These are phyloP conservation scores for Paracamarosporium sp. DNA, from an alignment of 2,329 filamentous ascomycete species.

Conservation along the genomic window DNA sequence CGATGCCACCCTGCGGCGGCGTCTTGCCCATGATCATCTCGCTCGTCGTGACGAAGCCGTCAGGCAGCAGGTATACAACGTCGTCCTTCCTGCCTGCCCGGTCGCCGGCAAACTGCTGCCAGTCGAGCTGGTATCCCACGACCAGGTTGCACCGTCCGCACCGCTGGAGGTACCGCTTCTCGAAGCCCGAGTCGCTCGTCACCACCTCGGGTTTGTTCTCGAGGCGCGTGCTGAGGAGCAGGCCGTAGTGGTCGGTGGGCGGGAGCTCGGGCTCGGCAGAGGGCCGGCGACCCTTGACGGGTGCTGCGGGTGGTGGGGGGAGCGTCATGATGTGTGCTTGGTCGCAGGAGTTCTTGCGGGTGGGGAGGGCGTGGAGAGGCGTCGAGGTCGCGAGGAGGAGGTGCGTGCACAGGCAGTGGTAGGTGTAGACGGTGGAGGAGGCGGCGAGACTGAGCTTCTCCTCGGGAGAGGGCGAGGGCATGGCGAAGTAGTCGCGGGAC, in stretches of 20 bases:
- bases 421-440: slow-evolving; percentile 55
- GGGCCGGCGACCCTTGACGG: slow-evolving; percentile 19
- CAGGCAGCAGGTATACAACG: slow-evolving; percentile 67
- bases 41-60: slow-evolving; percentile 64
- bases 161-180: slow-evolving; percentile 66
- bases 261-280: slow-evolving; percentile 18
- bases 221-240: slow-evolving; percentile 57
- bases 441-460: slow-evolving; percentile 44
- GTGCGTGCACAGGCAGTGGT: slow-evolving; percentile 71
- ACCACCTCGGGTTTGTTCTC: slow-evolving; percentile 61
- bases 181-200: slow-evolving; percentile 68
- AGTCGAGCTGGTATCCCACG: slow-evolving; percentile 68
- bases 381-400: slow-evolving; percentile 68
- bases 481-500: slow-evolving; percentile 40
- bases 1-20: slow-evolving; percentile 20
- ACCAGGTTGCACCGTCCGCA: slow-evolving; percentile 68
- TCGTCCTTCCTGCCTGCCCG: slow-evolving; percentile 48
- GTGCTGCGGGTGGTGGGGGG: slow-evolving; percentile 36
- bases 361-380: slow-evolving; percentile 59
- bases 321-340: slow-evolving; percentile 65
- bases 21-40: slow-evolving; percentile 58
- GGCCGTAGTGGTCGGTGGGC: slow-evolving; percentile 52
- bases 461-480: slow-evolving; percentile 36
- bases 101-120: slow-evolving; percentile 53
- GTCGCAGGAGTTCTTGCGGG: slow-evolving; percentile 59